Evolutionary conservation across 2,329 filamentous ascomycete species (phyloP).

Genomic region (Diaporthe eres): DNA sequence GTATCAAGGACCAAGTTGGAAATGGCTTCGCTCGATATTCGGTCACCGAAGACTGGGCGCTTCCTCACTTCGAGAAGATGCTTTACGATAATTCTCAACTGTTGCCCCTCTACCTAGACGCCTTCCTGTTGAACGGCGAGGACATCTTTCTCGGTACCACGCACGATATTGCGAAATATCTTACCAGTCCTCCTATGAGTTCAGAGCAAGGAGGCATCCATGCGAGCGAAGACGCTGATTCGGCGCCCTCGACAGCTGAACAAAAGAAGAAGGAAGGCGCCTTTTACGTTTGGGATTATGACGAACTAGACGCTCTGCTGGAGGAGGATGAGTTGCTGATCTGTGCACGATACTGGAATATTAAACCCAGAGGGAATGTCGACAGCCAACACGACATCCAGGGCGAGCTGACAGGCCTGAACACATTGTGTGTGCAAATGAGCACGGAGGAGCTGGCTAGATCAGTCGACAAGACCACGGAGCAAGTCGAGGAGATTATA

Average conservation of each 20-base stretch:
- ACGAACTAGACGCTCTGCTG: conserved; percentile 82
- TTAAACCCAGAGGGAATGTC: conserved; percentile 85
- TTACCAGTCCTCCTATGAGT: conserved; percentile 78
- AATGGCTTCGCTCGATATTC: conserved; percentile 78
- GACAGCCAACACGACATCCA: conserved; percentile 83
- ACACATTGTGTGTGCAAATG: conserved; percentile 79
- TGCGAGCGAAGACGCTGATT: conserved; percentile 89
- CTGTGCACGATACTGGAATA: conserved; percentile 83
- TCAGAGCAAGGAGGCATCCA: conserved; percentile 80
- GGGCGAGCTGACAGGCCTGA: conserved; percentile 91
- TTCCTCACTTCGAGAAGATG: conserved; percentile 96
- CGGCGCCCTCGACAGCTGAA: conserved; percentile 76
- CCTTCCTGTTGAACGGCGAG: conserved; percentile 72
- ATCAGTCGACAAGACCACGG: conserved; percentile 77
- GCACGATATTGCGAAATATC: conserved; percentile 65
- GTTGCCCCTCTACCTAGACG: conserved; percentile 83
- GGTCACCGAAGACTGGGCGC: conserved; percentile 87
- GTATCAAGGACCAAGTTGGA: conserved; percentile 65
- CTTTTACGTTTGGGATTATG: conserved; percentile 89
- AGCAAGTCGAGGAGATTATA: conserved; percentile 76
- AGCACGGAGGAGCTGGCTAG: conserved; percentile 76
- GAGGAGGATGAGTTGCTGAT: conserved; percentile 74
- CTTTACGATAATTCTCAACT: conserved; percentile 90
- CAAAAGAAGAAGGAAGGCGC: conserved; percentile 87
- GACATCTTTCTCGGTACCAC: conserved; percentile 75